phyloP scores from a whole-genome alignment of 179 eudicot genomes.

The Sideroxylon spinosum region DNA sequence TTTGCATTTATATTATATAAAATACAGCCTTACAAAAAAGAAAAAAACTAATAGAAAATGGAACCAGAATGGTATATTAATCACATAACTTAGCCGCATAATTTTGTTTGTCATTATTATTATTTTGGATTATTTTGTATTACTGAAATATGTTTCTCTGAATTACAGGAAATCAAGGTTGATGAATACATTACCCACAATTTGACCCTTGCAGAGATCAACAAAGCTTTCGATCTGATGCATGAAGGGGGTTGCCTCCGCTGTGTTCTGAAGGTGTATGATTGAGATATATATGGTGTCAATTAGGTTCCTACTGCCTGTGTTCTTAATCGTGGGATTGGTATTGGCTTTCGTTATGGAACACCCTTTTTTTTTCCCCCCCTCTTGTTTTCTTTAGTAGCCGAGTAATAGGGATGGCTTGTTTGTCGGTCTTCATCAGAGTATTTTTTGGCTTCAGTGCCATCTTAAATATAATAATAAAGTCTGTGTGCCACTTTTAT shows the following conservation, averaged over 20 bases:
- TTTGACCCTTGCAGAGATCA: constrained; percentile 66
- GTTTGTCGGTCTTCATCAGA: no score
- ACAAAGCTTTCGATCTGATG: constrained; percentile 82
- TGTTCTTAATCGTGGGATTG: not conserved
- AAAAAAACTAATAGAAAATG: no score
- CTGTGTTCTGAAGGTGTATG: constrained; percentile 45
- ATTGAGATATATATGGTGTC: not conserved
- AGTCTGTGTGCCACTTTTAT: no score
- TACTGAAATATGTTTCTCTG: not conserved
- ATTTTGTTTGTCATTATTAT: no score
- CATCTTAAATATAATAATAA: no score
- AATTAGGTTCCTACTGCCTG: not conserved
- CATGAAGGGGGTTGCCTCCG: constrained; percentile 89
- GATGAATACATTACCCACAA: constrained; percentile 91
- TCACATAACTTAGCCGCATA: no score
- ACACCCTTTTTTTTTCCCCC: not conserved
- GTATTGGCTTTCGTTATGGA: not conserved
- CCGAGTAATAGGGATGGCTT: not conserved
- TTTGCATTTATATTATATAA: no score
- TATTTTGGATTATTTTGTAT: not conserved
- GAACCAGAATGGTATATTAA: no score
- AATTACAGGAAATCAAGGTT: constrained; percentile 85
- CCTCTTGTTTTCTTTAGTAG: not conserved
- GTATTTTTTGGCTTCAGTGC: no score
- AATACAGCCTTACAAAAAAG: no score